Conservation (phyloP, 495 filamentous ascomycete species). For the Pyrenopolyporus hunteri region DNA sequence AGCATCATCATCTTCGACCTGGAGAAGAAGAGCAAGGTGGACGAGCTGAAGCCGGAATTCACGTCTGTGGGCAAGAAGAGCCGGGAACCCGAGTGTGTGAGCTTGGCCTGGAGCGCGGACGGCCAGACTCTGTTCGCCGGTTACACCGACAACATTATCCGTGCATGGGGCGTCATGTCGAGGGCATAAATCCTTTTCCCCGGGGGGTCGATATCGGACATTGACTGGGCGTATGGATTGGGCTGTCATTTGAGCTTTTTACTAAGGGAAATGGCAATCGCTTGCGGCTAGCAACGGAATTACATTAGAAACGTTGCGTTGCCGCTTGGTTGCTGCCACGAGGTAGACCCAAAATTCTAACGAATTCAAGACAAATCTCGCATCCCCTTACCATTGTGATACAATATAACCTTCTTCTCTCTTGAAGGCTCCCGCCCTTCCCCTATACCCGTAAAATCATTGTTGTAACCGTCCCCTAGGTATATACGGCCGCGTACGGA, state of each 20-base stretch:
- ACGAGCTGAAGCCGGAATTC: constrained; percentile 99
- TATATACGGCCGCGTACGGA: too few relatives aligned
- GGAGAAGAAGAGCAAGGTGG: constrained; percentile 99
- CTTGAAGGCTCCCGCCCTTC: too few relatives aligned
- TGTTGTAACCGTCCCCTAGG: not conserved
- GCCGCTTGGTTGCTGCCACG: constrained; percentile 37
- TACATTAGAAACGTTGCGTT: constrained; percentile 37
- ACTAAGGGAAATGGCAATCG: constrained; percentile 44
- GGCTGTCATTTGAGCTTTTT: constrained; percentile 48
- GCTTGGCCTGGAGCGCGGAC: constrained; percentile 95
- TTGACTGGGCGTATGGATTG: constrained; percentile 47
- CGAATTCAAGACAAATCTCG: constrained; percentile 39
- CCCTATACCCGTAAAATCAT: too few relatives aligned
- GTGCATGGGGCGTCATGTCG: constrained; percentile 98
- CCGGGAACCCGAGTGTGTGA: constrained; percentile 97
- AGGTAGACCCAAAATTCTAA: constrained; percentile 45
- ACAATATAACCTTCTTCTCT: not conserved
- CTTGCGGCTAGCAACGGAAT: constrained; percentile 36
- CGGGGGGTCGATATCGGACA: constrained; percentile 39
- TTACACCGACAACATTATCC: constrained; percentile 99
- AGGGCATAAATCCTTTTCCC: constrained; percentile 55
- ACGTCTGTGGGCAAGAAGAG: constrained; percentile 97
- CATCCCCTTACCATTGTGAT: not conserved
- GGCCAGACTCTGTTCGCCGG: constrained; percentile 99
- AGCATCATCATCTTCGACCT: constrained; percentile 99